Evolutionary conservation across 108 stramenopile genomes (phyloP), one percentile per base, ranked within the genome.

Genomic region (Heterococcus sp.): DNA sequence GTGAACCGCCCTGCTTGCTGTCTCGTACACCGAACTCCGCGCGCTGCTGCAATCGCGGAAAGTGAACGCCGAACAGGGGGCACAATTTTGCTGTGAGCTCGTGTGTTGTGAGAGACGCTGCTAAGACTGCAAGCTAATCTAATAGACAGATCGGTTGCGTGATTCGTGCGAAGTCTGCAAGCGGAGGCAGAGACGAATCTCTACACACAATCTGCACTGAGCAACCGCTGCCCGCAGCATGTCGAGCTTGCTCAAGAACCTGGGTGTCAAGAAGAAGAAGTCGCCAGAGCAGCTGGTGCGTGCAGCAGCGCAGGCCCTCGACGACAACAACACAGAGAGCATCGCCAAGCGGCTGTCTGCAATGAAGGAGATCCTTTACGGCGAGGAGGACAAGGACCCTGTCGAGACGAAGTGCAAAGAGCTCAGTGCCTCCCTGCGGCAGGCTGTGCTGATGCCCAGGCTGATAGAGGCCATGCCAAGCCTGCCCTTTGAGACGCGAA

Each of bases 401-500:
- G 80, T 80, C 27, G 84, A 86, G 37, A 73, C 35, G 29, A 80
- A 84, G 80, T 81, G 79, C 35, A 38, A 68, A 67, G 84, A 86
- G 34, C 79, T 86, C 30, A 81, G 83, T 34, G 37, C 37, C 30
- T 46, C 37, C 5, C 36, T 84, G 34, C 58, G 79, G 32, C 32
- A 28, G 65, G 75, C 84, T 28, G 72, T 35, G 66, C 65, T 74
- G 72, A 80, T 86, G 74, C 78, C 79, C 0, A 78, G 39, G 35
- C 85, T 86, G 2, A 81, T 85, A 32, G 74, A 75, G 37, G 67
- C 65, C 38, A 33, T 85, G 27, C 72, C 78, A 0, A 73, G 35
- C 0, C 65, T 87, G 40, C 85, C 85, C 1, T 87, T 87, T 68
- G 88, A 89, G 37, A 86, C 87, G 0, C 65, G 88, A 46, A 89